Base-by-base conservation (phyloP, 1,284 basidiomycete species). In the Microbotryomycetes sp. region DNA sequence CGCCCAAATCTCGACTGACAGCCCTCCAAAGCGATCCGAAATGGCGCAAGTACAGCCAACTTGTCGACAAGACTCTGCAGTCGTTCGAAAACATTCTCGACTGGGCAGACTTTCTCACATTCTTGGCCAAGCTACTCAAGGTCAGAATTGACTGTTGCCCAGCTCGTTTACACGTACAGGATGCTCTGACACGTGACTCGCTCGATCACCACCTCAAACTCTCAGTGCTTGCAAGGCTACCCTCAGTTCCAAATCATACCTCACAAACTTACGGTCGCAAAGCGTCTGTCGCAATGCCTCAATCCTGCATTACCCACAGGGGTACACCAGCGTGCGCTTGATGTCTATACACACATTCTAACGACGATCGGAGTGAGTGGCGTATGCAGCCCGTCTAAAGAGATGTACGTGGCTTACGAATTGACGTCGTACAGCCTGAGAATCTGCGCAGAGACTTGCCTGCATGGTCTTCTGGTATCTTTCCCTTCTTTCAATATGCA, bases 21-120 rank as follows among this genome's bases (percentile, higher is more conserved):
- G 62, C 62, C 4, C 59, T 66, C 14, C 50, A 28, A 49, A n/a
- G 55, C 19, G 94, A 98, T 77, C 86, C 89, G n/a, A 93, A 93
- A 76, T 98, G 87, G 80, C 92, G 90, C 80, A 97, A 97, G 78
- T 97, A 93, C 77, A 82, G 86, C 0, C 83, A 86, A 57, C 86
- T 90, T 70, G 88, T 99, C 56, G 96, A 98, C 75, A 87, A 88
- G 75, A 90, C 89, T 67, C 80, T 99, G 29, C 88, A 86, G 67
- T 87, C 89, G 1, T 98, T 99, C 72, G 93, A 97, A 74, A 90
- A 85, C 74, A 91, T 97, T 64, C 90, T 94, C 65, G 96, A 99
- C 79, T 99, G 96, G 96, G 94, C 96, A 62, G 96, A 99, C 79
- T 98, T 94, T 76, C 97, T 97, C 74, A 88, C 94, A 49, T 98